Percentiles rank a stretch among this genome's conserved stretches.
Conservation (phyloP, 495 filamentous ascomycete genomes). For the Aspergillus hancockii region DNA sequence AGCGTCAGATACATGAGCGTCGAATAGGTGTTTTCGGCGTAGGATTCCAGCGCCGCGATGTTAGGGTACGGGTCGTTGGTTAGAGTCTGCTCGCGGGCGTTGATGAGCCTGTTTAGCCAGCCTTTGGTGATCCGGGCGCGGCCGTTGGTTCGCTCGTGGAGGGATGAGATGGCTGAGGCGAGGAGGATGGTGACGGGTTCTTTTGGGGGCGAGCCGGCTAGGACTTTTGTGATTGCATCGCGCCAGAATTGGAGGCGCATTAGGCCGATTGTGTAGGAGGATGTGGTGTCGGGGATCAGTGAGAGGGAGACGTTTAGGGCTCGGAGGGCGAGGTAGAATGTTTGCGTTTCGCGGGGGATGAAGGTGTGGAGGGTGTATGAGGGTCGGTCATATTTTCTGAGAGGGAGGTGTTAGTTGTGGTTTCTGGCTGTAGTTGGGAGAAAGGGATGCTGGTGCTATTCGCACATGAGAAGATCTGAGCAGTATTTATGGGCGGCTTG, state of each 20-base stretch:
- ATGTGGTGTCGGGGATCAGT: slow-evolving; percentile 82
- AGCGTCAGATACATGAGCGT: slow-evolving; percentile 90
- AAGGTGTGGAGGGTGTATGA: slow-evolving; percentile 85
- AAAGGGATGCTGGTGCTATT: too few species aligned
- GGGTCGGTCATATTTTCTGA: slow-evolving; percentile 79
- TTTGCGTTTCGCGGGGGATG: slow-evolving; percentile 66
- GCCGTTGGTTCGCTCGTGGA: slow-evolving; percentile 55
- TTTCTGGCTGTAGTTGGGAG: background rate
- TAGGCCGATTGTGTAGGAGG: slow-evolving; percentile 73
- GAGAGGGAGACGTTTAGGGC: slow-evolving; percentile 92
- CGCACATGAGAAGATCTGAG: slow-evolving; percentile 56
- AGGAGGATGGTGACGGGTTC: slow-evolving; percentile 90
- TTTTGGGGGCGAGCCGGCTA: slow-evolving; percentile 75
- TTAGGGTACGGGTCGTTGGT: slow-evolving; percentile 78
- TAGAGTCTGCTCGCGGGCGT: slow-evolving; percentile 77
- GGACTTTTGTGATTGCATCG: slow-evolving; percentile 72
- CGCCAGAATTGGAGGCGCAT: slow-evolving; percentile 96
- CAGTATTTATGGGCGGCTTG: slow-evolving; percentile 58
- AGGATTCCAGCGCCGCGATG: slow-evolving; percentile 74
- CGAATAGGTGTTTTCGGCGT: slow-evolving; percentile 91
- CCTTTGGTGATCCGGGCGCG: slow-evolving; percentile 67
- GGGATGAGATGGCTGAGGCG: slow-evolving; percentile 63
- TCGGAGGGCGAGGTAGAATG: slow-evolving; percentile 87
- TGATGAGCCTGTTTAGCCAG: slow-evolving; percentile 79
- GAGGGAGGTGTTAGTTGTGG: slow-evolving; percentile 12